These are phyloP conservation scores for Russula earlei DNA, from an alignment of 768 basidiomycete species.

Conservation along the genomic window DNA sequence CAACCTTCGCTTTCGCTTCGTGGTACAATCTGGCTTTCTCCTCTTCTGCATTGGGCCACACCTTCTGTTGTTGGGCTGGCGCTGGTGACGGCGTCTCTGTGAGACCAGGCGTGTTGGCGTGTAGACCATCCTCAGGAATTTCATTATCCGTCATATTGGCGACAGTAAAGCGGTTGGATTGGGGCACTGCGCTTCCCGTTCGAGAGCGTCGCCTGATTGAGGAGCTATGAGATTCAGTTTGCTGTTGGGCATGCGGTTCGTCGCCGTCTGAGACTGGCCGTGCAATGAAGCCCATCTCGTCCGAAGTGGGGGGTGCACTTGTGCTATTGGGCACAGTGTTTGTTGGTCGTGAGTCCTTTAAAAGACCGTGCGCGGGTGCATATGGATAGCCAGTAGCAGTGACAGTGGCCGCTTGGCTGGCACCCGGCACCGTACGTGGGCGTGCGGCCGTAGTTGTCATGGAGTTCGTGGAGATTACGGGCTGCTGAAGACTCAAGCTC, in stretches of 20 bases:
- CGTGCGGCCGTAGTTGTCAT: conserved; percentile 4
- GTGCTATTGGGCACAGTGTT: not conserved
- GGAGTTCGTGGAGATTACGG: conserved; percentile 6
- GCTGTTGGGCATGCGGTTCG: conserved; percentile 3
- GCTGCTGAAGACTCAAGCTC: conserved; percentile 27
- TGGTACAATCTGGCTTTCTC: conserved; percentile 38
- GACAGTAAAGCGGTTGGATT: conserved; percentile 31
- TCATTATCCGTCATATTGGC: conserved; percentile 34
- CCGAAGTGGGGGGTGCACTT: not conserved
- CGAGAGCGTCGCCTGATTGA: conserved; percentile 26
- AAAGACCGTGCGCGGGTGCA: not conserved
- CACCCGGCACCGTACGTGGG: not conserved
- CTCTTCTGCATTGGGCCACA: conserved; percentile 33
- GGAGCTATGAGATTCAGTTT: conserved; percentile 8
- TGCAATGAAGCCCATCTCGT: conserved; percentile 14
- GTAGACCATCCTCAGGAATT: conserved; percentile 37
- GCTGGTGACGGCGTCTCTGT: not conserved
- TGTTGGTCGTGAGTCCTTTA: conserved; percentile 6
- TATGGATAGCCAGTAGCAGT: not conserved
- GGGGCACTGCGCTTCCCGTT: conserved; percentile 22
- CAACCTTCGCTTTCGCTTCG: conserved; percentile 32
- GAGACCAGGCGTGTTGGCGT: conserved; percentile 11
- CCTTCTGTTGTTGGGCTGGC: not conserved
- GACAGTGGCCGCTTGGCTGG: conserved; percentile 2
- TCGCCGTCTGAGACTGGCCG: conserved; percentile 15